phyloP scores from a whole-genome alignment of 768 basidiomycete species.

The Xerocomus spinulosus region DNA sequence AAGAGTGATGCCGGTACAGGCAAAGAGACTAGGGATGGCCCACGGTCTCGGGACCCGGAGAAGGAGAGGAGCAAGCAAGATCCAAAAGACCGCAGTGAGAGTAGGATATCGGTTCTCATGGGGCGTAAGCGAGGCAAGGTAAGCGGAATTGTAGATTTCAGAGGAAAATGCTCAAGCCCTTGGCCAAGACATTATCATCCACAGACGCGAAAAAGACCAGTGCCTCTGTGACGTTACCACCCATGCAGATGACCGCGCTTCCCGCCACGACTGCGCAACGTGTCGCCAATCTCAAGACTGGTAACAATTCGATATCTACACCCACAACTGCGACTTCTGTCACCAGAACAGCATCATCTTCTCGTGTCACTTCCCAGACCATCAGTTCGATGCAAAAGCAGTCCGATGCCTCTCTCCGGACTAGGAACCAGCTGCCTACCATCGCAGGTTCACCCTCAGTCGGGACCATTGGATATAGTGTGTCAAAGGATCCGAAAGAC shows the following conservation, averaged over 20 bases:
- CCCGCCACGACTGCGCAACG: constrained; percentile 79
- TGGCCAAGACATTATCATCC: constrained; percentile 71
- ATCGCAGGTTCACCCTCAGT: constrained; percentile 94
- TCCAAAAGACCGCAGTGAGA: constrained; percentile 80
- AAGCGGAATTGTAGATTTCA: constrained; percentile 20
- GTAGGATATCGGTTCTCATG: constrained; percentile 83
- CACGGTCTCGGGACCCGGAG: constrained; percentile 39
- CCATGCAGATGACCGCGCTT: constrained; percentile 85
- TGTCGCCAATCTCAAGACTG: constrained; percentile 73
- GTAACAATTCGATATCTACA: constrained; percentile 42
- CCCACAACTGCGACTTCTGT: constrained; percentile 38
- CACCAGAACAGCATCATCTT: constrained; percentile 43
- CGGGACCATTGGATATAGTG: constrained; percentile 52
- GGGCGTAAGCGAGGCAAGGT: constrained; percentile 92
- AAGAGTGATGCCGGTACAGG: constrained; percentile 35
- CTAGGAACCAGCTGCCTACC: constrained; percentile 74
- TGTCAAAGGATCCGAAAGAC: constrained; percentile 53
- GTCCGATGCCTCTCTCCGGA: constrained; percentile 76
- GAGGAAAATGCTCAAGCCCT: constrained; percentile 8
- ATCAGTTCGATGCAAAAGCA: constrained; percentile 85
- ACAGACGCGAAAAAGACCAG: constrained; percentile 73
- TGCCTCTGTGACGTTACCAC: constrained; percentile 71
- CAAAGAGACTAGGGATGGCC: constrained; percentile 55
- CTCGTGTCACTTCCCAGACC: constrained; percentile 75
- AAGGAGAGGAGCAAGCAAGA: constrained; percentile 67